Evolutionary conservation across 2,329 filamentous ascomycete species (phyloP).

Genomic region (Fusarium sp.): DNA sequence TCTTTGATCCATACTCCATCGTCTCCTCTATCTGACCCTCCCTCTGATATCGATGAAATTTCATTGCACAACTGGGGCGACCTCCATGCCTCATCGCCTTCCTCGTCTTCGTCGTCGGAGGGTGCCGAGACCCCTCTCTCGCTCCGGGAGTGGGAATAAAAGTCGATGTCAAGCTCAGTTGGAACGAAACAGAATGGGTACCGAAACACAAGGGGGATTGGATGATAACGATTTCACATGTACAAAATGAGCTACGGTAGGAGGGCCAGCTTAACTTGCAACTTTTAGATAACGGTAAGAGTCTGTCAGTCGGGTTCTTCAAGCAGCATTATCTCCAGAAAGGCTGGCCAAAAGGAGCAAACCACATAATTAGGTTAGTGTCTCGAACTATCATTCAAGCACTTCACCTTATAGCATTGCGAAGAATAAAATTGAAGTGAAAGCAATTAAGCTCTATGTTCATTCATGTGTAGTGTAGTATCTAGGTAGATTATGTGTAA

Average conservation of each 20-base stretch:
- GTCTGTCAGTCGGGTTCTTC: neutral
- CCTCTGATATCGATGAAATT: neutral
- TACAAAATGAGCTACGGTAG: neutral
- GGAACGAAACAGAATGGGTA: neutral
- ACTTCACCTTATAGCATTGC: neutral
- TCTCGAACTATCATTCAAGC: neutral
- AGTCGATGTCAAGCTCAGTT: neutral
- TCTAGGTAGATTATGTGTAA: constrained; percentile 36
- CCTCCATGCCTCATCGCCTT: constrained; percentile 19
- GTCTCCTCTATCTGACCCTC: neutral
- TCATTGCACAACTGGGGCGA: neutral
- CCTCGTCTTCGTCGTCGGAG: constrained; percentile 29
- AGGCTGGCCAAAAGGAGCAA: neutral
- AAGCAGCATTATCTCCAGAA: neutral
- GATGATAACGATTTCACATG: neutral
- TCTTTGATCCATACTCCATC: neutral
- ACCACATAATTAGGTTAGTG: neutral
- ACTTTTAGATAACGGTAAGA: neutral
- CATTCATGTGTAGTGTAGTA: constrained; percentile 28
- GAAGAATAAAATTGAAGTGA: neutral
- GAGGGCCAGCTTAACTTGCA: neutral
- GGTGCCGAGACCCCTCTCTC: constrained; percentile 27
- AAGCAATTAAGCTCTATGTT: constrained; percentile 24
- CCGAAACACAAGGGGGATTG: too few relatives aligned
- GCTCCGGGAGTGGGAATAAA: neutral